These are phyloP conservation scores for Penicillium sp. DNA, from an alignment of 2,329 filamentous ascomycete species.

Conservation along the genomic window DNA sequence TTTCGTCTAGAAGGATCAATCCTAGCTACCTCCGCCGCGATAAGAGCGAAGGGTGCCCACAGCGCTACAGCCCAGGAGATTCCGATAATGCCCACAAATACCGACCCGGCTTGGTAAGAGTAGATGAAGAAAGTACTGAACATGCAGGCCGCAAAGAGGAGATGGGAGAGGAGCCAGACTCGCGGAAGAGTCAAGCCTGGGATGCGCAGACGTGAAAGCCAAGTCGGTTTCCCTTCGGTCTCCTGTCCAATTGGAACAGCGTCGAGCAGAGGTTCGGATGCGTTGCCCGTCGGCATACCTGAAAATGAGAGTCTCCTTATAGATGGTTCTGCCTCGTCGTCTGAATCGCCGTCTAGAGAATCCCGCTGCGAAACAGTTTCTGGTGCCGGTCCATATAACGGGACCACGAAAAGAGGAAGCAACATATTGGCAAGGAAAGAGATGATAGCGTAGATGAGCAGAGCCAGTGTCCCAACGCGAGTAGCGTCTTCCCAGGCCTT, in stretches of 20 bases:
- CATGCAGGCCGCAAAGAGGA: slow-evolving; percentile 82
- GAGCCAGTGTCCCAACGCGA: slow-evolving; percentile 80
- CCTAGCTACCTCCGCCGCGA: slow-evolving; percentile 85
- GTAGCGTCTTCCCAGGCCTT: slow-evolving; percentile 80
- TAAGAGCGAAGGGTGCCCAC: slow-evolving; percentile 95
- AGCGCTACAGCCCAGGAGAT: slow-evolving; percentile 90
- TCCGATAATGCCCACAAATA: slow-evolving; percentile 76
- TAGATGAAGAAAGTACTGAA: slow-evolving; percentile 78
- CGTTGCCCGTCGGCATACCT: slow-evolving; percentile 31
- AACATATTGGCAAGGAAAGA: slow-evolving; percentile 79
- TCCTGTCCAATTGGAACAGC: slow-evolving; percentile 11
- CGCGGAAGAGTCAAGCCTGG: slow-evolving; percentile 82
- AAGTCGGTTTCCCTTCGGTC: slow-evolving; percentile 26
- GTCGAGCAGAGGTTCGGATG: slow-evolving; percentile 34
- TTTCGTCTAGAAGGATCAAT: slow-evolving; percentile 68
- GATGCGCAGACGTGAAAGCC: slow-evolving; percentile 67
- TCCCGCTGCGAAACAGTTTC: slow-evolving; percentile 2
- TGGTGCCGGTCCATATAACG: slow-evolving; percentile 59
- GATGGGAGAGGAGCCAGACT: slow-evolving; percentile 79
- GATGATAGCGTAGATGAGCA: slow-evolving; percentile 83
- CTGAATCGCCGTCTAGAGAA: slow-evolving; percentile 5
- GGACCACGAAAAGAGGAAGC: slow-evolving; percentile 80
- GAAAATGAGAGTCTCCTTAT: slow-evolving; percentile 35
- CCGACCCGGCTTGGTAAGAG: slow-evolving; percentile 69
- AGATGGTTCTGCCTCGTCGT: slow-evolving; percentile 22